These are phyloP conservation scores for Pythium myriotylum DNA, from an alignment of 352 stramenopile species.

Conservation along the genomic window DNA sequence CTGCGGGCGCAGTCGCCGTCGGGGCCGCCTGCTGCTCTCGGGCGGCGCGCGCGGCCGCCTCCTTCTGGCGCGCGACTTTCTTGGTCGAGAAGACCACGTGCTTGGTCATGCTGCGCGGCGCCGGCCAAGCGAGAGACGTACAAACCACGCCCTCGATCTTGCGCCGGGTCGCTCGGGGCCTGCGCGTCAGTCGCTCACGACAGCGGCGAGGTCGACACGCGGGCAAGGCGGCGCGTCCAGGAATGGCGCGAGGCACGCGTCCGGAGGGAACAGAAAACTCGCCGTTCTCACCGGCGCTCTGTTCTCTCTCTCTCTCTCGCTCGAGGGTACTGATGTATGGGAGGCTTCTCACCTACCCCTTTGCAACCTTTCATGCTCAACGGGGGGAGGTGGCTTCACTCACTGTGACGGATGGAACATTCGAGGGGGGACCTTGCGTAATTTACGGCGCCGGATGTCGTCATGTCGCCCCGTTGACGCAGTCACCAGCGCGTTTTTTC, in stretches of 20 bases:
- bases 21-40: constrained; percentile 26
- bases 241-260: constrained; percentile 1
- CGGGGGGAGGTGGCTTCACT: constrained; percentile 1
- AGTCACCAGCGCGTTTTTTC: too few relatives aligned
- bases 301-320: neutral
- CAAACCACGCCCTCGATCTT: constrained; percentile 30
- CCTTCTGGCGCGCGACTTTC: constrained; percentile 36
- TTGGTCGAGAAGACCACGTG: constrained; percentile 77
- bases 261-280: constrained; percentile 6
- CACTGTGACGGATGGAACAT: neutral
- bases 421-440: neutral
- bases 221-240: neutral
- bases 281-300: neutral
- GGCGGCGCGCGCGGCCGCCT: constrained; percentile 19
- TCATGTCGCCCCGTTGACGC: neutral
- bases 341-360: constrained; percentile 16
- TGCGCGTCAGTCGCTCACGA: constrained; percentile 1
- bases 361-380: constrained; percentile 31
- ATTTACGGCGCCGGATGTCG: neutral
- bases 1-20: constrained; percentile 29
- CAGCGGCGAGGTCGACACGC: neutral
- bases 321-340: constrained; percentile 1
- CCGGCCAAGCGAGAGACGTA: constrained; percentile 28
- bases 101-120: constrained; percentile 17
- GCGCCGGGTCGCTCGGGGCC: constrained; percentile 8